A percentile compares a stretch with the other conserved stretches of the same genome.
Evolutionary conservation across 257 asterid genomes (phyloP).

Genomic region (Jacaranda mimosifolia): DNA sequence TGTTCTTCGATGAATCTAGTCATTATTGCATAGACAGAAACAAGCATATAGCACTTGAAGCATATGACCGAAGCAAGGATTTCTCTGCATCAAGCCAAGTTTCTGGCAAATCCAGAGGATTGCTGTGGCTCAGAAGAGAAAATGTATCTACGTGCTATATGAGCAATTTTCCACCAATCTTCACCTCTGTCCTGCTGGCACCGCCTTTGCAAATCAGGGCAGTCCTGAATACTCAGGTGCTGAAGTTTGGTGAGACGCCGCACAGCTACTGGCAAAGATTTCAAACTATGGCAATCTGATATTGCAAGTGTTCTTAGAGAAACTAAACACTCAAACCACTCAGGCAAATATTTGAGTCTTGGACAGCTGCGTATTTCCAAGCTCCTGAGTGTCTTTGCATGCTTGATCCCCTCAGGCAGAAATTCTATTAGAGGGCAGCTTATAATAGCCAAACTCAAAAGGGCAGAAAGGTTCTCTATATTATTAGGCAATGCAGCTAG

Average conservation of each 20-base stretch:
- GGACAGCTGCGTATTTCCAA: conserved; percentile 26
- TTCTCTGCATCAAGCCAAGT: too few species aligned
- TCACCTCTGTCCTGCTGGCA: conserved; percentile 18
- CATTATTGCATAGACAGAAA: too few species aligned
- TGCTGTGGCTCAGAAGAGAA: conserved; percentile 19
- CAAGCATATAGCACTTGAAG: too few species aligned
- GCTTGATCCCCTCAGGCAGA: conserved; percentile 31
- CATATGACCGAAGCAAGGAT: too few species aligned
- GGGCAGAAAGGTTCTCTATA: conserved; percentile 22
- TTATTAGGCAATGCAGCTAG: conserved; percentile 27
- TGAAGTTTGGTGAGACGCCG: conserved; percentile 15
- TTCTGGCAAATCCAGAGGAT: neutral
- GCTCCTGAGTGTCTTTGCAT: conserved; percentile 17
- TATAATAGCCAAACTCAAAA: conserved; percentile 17
- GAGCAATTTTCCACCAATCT: conserved; percentile 37
- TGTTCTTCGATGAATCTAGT: too few species aligned
- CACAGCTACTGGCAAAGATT: conserved; percentile 22
- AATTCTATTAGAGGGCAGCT: conserved; percentile 29
- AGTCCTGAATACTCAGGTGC: conserved; percentile 28
- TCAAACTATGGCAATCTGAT: conserved; percentile 27
- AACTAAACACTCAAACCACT: conserved; percentile 21
- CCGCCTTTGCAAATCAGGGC: conserved; percentile 30
- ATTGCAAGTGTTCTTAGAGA: conserved; percentile 18
- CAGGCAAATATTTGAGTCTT: neutral
- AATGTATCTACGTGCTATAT: conserved; percentile 2